Evolutionary conservation across 2,329 filamentous ascomycete species (phyloP).

Genomic region (Claviceps sp.): DNA sequence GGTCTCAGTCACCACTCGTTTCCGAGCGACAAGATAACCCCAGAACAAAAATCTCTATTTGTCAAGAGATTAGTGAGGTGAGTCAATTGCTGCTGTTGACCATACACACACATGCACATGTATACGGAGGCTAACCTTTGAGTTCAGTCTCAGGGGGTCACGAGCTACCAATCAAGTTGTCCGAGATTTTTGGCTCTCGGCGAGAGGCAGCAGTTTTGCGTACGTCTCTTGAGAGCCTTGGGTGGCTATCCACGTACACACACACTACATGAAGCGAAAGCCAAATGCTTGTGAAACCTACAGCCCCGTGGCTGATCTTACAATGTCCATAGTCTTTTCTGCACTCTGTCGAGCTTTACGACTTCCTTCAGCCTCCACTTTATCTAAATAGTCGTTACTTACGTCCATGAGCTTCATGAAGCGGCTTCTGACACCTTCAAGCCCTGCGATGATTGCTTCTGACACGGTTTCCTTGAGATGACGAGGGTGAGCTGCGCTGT

Average conservation of each 20-base stretch:
- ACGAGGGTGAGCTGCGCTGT: constrained; percentile 23
- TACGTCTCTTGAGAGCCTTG: constrained; percentile 36
- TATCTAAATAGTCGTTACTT: constrained; percentile 39
- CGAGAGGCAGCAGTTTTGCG: constrained; percentile 46
- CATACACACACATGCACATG: too few species aligned
- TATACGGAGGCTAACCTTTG: not conserved
- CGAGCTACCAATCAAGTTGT: constrained; percentile 53
- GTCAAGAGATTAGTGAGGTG: constrained; percentile 52
- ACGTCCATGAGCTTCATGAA: constrained; percentile 38
- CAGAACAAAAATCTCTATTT: constrained; percentile 48
- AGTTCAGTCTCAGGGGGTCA: constrained; percentile 46
- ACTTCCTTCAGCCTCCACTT: constrained; percentile 45
- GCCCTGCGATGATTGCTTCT: constrained; percentile 37
- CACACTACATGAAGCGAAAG: not conserved
- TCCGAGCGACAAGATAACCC: constrained; percentile 44
- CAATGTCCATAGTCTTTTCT: constrained; percentile 39
- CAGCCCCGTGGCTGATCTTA: constrained; percentile 39
- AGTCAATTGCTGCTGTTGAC: not conserved
- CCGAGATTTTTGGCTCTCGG: constrained; percentile 60
- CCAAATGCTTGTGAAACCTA: constrained; percentile 9
- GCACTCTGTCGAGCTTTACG: constrained; percentile 50
- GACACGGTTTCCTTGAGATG: constrained; percentile 41
- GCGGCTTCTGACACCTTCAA: constrained; percentile 41
- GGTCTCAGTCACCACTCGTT: constrained; percentile 43
- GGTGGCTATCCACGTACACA: not conserved